These are phyloP conservation scores for Wickerhamomyces queroliae DNA, from an alignment of 805 yeast species.

Conservation along the genomic window DNA sequence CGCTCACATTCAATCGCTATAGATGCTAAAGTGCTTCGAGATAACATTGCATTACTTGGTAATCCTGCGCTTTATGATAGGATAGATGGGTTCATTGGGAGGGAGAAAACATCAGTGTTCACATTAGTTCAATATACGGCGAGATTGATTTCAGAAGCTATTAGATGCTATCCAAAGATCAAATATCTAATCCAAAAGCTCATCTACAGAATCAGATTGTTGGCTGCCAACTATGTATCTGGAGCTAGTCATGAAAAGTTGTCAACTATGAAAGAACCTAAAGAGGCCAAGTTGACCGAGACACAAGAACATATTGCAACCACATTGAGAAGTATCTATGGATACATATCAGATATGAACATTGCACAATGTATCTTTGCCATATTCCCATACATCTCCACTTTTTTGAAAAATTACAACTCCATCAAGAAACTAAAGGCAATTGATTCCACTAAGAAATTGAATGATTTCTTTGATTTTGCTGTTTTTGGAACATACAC, in stretches of 20 bases:
- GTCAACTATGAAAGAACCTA: neutral
- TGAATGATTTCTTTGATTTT: conserved; percentile 9
- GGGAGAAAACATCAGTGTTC: conserved; percentile 11
- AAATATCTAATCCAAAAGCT: conserved; percentile 8
- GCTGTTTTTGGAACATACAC: conserved; percentile 11
- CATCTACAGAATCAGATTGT: conserved; percentile 4
- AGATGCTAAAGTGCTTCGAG: too few relatives aligned
- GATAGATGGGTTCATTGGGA: conserved; percentile 6
- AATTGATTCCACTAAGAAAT: conserved; percentile 5
- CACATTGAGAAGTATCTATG: conserved; percentile 9
- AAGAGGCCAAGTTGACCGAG: neutral
- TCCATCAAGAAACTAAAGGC: conserved; percentile 7
- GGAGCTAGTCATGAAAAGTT: neutral
- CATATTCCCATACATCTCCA: conserved; percentile 13
- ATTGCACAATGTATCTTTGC: conserved; percentile 15
- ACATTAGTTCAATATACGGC: conserved; percentile 11
- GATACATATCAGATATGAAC: conserved; percentile 15
- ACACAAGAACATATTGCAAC: conserved; percentile 4
- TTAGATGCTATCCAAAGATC: conserved; percentile 12
- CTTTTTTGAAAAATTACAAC: conserved; percentile 11
- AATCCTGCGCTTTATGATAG: conserved; percentile 2
- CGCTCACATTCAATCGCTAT: too few relatives aligned
- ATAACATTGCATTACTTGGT: neutral
- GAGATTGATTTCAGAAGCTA: conserved; percentile 10
- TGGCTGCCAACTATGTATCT: neutral